Percentiles rank a stretch among this genome's conserved stretches.
Conservation (phyloP, 768 basidiomycete species). For the Lactarius evosmus region DNA sequence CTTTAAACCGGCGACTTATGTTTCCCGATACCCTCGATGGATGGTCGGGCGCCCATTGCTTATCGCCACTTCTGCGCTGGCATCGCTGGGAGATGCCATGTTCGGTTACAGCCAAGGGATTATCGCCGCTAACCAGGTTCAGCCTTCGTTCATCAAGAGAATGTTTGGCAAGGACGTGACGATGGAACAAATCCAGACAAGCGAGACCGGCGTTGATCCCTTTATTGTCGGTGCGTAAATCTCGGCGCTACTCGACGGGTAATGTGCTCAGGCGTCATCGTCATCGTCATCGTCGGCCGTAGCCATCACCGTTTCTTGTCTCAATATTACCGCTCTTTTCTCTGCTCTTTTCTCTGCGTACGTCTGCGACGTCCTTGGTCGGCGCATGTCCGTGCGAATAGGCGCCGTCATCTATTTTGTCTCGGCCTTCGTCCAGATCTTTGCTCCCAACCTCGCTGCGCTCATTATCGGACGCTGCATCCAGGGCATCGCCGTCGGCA, state of each 20-base stretch:
- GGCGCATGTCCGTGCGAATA: constrained; percentile 49
- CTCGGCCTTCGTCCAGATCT: constrained; percentile 49
- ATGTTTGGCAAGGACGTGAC: constrained; percentile 49
- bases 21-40: constrained; percentile 50
- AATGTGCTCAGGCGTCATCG: neutral
- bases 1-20: constrained; percentile 41
- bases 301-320: constrained; percentile 50
- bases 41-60: constrained; percentile 49
- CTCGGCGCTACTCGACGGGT: neutral
- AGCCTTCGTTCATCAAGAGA: constrained; percentile 48
- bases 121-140: constrained; percentile 50
- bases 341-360: constrained; percentile 47
- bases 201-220: constrained; percentile 44
- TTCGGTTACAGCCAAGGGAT: constrained; percentile 55
- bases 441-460: constrained; percentile 48
- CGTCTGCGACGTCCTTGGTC: constrained; percentile 48
- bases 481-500: constrained; percentile 74
- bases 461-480: constrained; percentile 65
- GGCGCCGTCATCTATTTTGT: constrained; percentile 49
- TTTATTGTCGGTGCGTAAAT: constrained; percentile 43
- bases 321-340: constrained; percentile 50
- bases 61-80: constrained; percentile 49
- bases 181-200: constrained; percentile 42
- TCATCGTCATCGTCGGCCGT: too few species aligned
- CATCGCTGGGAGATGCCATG: constrained; percentile 56